Evolutionary conservation across 495 filamentous ascomycete genomes (phyloP).

Genomic region (Daldinia loculata): DNA sequence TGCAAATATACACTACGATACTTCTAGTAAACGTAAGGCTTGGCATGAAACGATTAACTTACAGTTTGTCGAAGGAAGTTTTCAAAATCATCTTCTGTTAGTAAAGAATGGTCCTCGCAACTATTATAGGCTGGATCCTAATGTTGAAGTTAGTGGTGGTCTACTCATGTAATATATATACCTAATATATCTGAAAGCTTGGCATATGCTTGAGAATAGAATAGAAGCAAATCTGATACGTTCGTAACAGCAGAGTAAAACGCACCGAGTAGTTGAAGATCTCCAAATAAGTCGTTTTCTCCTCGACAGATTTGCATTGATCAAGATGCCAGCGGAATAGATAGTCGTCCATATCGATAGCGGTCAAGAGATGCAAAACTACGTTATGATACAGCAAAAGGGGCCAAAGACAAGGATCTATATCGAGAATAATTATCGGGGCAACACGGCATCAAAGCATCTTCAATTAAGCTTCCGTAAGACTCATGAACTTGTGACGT

Average conservation of each 20-base stretch:
- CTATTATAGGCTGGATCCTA: slow-evolving; percentile 56
- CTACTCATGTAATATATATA: background rate
- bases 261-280: slow-evolving; percentile 64
- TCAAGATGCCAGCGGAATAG: slow-evolving; percentile 57
- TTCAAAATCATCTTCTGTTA: slow-evolving; percentile 60
- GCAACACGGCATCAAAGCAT: slow-evolving; percentile 17
- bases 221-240: slow-evolving; percentile 1
- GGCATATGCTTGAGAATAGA: background rate
- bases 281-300: slow-evolving; percentile 62
- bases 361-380: background rate
- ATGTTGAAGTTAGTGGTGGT: slow-evolving; percentile 9
- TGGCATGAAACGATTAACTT: slow-evolving; percentile 28
- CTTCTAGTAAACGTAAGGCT: background rate
- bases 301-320: slow-evolving; percentile 53
- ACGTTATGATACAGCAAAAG: slow-evolving; percentile 5
- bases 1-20: background rate
- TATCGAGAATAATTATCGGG: slow-evolving; percentile 9
- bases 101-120: slow-evolving; percentile 58
- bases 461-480: slow-evolving; percentile 10
- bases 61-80: slow-evolving; percentile 62
- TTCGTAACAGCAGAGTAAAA: slow-evolving; percentile 5
- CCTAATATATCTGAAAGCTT: background rate
- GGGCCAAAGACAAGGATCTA: slow-evolving; percentile 10
- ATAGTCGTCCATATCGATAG: slow-evolving; percentile 62
- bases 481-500: slow-evolving; percentile 27